Base-by-base conservation (phyloP, 148 eudicot species). In the Tetragonia tetragonoides region DNA sequence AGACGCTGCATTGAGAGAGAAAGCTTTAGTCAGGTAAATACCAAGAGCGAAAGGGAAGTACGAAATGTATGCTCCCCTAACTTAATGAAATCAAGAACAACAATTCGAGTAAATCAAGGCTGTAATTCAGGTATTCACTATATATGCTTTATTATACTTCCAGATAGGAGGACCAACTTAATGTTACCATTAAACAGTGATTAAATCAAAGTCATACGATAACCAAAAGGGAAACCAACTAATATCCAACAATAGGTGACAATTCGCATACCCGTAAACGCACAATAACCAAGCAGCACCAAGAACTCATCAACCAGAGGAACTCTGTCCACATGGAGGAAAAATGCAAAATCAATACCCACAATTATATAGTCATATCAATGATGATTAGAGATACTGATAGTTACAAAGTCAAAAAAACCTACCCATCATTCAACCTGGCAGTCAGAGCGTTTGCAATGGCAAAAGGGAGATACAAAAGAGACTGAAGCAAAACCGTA, bases 381-480 rank as follows among this genome's bases (percentile, higher is more conserved):
- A 11, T 5, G 38, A 6, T 6, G n/a, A 47, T 8, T 7, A 4
- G 44, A 56, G 5, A 12, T 53, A 59, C 59, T 17, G 77, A 7
- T 7, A 44, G 47, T 37, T 21, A 17, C 5, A 38, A 72, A 8
- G 11, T 72, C 41, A 41, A 37, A 41, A 54, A 23, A 61, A 75
- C 81, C n/a, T 78, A 95, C 97, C 99, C 99, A 47, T 93, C 89
- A 88, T 95, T 92, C 63, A 95, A 88, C 80, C 85, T 86, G 74
- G 99, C 94, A 77, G 99, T 91, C 87, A 95, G 88, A 75, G 90
- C 83, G 78, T 95, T 95, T 76, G 99, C 97, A 86, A 95, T 91
- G 75, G 93, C 99, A 39, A 95, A 82, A 59, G 97, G 99, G 67
- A 95, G 92, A 87, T 86, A 95, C 64, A 92, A 61, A 61, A 95